Evolutionary conservation across 2,329 filamentous ascomycete genomes (phyloP).

Genomic region (Talaromyces atroroseus): DNA sequence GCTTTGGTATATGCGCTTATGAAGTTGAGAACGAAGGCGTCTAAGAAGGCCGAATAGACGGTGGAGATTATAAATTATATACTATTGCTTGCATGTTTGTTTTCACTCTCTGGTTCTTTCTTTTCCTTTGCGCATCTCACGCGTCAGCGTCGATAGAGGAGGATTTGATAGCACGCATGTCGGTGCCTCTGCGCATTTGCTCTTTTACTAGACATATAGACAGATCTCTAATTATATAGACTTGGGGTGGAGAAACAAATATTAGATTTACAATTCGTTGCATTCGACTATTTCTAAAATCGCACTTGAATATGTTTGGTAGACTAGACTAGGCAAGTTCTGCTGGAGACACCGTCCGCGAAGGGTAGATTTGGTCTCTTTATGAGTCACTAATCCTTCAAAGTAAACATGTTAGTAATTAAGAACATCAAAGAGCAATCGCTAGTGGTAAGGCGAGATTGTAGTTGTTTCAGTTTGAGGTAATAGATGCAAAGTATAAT

Average conservation of each 20-base stretch:
- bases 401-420: background rate
- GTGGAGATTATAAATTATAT: constrained; percentile 6
- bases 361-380: background rate
- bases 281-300: background rate
- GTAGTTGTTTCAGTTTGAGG: constrained; percentile 5
- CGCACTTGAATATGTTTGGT: background rate
- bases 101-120: background rate
- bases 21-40: constrained; percentile 34
- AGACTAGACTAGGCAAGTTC: background rate
- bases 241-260: no score
- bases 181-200: background rate
- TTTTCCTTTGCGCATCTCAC: background rate
- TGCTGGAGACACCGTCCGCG: background rate
- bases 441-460: background rate
- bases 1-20: constrained; percentile 40
- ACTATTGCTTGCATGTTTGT: constrained; percentile 1
- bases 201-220: background rate
- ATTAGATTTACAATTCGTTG: background rate
- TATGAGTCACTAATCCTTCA: background rate
- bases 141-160: no score
- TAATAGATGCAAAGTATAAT: constrained; percentile 25
- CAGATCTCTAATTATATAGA: background rate
- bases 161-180: background rate
- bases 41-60: constrained; percentile 30
- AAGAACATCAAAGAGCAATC: background rate